Percentiles rank a stretch among this genome's conserved stretches.
Evolutionary conservation across 352 stramenopile species (phyloP).

Genomic region (Globisporangium polare): DNA sequence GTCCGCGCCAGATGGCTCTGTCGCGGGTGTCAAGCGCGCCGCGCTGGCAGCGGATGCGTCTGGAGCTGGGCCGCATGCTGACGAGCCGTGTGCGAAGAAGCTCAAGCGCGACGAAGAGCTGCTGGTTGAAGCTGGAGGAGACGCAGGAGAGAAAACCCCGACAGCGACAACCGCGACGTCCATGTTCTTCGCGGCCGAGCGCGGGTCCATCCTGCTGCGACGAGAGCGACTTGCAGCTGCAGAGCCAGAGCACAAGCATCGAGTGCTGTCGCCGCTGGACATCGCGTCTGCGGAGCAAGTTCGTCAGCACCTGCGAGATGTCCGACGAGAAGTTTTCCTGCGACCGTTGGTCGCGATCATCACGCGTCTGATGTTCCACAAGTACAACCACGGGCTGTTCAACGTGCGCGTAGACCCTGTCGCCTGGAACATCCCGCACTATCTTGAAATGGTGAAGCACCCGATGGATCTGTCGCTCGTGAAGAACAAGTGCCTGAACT

Average conservation of each 20-base stretch:
- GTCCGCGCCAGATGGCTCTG: not conserved
- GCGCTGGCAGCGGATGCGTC: constrained; percentile 3
- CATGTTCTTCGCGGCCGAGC: not conserved
- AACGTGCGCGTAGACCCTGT: constrained; percentile 78
- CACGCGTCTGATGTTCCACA: constrained; percentile 80
- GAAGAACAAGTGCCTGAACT: constrained; percentile 85
- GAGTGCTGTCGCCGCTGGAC: constrained; percentile 58
- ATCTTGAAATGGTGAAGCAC: constrained; percentile 79
- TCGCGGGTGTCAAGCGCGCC: not conserved
- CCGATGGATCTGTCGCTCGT: constrained; percentile 91
- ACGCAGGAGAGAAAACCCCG: constrained; percentile 6
- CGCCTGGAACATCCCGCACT: constrained; percentile 77
- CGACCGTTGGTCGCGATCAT: constrained; percentile 61
- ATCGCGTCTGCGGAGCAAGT: constrained; percentile 52
- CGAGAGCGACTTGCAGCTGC: constrained; percentile 1
- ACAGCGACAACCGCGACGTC: constrained; percentile 3
- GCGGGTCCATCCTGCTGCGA: constrained; percentile 4
- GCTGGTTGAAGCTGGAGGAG: not conserved
- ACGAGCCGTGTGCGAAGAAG: constrained; percentile 45
- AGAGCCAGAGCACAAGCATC: constrained; percentile 4
- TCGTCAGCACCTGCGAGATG: constrained; percentile 64
- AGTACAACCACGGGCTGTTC: constrained; percentile 77
- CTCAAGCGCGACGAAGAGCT: constrained; percentile 23
- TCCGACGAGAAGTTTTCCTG: constrained; percentile 65
- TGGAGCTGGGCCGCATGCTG: not conserved